Percentiles rank a stretch among this genome's conserved stretches.
These are phyloP conservation scores for Fusarium falciforme DNA, from an alignment of 2,329 filamentous ascomycete species.

Conservation along the genomic window DNA sequence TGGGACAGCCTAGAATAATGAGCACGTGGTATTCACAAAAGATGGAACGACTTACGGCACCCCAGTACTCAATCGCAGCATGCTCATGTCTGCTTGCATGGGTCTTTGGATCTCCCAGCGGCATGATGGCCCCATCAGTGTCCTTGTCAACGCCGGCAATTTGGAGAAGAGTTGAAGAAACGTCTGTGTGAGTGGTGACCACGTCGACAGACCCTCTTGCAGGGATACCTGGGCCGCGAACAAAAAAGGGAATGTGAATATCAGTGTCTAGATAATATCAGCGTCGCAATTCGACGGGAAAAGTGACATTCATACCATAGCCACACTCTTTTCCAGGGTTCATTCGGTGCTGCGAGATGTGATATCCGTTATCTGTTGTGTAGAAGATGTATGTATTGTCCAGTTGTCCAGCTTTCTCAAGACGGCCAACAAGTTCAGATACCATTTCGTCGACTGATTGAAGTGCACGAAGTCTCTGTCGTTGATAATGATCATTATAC, in stretches of 20 bases:
- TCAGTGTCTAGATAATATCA: slow-evolving; percentile 54
- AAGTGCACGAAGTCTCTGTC: slow-evolving; percentile 54
- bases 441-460: slow-evolving; percentile 61
- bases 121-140: background rate
- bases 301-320: slow-evolving; percentile 36
- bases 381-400: slow-evolving; percentile 63
- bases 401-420: slow-evolving; percentile 47
- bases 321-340: slow-evolving; percentile 64
- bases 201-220: slow-evolving; percentile 48
- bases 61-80: background rate
- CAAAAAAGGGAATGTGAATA: slow-evolving; percentile 62
- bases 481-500: slow-evolving; percentile 55
- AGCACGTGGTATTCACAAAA: background rate
- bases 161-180: slow-evolving; percentile 64
- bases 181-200: slow-evolving; percentile 64
- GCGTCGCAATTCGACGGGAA: background rate
- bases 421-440: slow-evolving; percentile 49
- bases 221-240: slow-evolving; percentile 60
- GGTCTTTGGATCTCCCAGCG: background rate
- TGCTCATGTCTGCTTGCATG: background rate
- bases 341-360: slow-evolving; percentile 64
- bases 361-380: slow-evolving; percentile 64
- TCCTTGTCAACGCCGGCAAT: background rate
- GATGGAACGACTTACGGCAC: background rate
- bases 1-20: background rate